Base-by-base conservation (phyloP, 2,329 filamentous ascomycete species). In the Gyromitra esculenta region DNA sequence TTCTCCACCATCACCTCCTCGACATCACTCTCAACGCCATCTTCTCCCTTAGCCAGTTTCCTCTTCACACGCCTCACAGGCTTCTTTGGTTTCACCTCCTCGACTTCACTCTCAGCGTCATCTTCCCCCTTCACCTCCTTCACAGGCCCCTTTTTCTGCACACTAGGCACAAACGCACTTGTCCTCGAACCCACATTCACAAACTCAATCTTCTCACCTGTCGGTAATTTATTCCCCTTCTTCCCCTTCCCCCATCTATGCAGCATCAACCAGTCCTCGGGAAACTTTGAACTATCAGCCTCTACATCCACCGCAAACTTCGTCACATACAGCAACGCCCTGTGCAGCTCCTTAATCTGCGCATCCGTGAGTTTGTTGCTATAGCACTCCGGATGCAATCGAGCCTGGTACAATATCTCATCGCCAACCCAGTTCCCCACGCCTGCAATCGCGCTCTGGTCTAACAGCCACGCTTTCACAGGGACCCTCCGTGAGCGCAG, bases 351-450 rank as follows among this genome's bases (percentile, higher is more conserved):
- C 79, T 88, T 87, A 78, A 96, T 89, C 82, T 97, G 91, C 0
- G 85, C 87, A 41, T 92, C 89, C 77, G 83, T 87, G 79, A 98
- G 91, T 0, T 92, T 92, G 81, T 97, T 91, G 84, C 91, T 93
- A 84, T 96, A 96, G 82, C 97, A 93, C 83, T 97, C 95, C 0
- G 96, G 96, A 80, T 99, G 95, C 15, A 98, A 87, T 64, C 88
- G 90, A 4, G 96, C 92, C 80, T 98, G 91, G 81, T 94, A 99
- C 66, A 99, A 86, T 5, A 97, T 91, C 83, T 99, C 96, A 82
- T 99, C 96, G 0, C 91, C 94, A 69, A 99, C 95, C 95, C 95
- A 99, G 82, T 98, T 98, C 0, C 96, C 96, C 78, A 99, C 92
- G 6, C 96, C 96, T 81, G 92, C 96, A 77, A 98, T 92, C 82